Conservation (phyloP, 2,329 filamentous ascomycete genomes). For the Fusarium bulbicola region DNA sequence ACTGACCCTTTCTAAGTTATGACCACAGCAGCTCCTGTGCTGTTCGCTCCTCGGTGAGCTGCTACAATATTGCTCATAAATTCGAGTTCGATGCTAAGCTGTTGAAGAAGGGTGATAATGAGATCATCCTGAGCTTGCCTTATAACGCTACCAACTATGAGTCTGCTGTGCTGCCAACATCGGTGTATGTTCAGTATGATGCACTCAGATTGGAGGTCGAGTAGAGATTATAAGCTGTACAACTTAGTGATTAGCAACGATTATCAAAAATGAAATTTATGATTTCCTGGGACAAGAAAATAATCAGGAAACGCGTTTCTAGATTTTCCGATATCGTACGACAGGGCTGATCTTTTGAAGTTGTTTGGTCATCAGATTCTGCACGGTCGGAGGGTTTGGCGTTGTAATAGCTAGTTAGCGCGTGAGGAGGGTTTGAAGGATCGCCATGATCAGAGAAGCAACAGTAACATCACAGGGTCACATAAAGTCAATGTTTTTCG, state of each 20-base stretch:
- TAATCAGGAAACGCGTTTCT: not conserved
- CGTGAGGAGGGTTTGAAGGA: no score
- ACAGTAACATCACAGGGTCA: not conserved
- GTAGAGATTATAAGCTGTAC: slow-evolving; percentile 4
- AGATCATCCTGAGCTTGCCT: slow-evolving; percentile 66
- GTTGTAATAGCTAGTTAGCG: not conserved
- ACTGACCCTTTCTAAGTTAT: slow-evolving; percentile 26
- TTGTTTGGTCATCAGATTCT: not conserved
- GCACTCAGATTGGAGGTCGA: slow-evolving; percentile 67
- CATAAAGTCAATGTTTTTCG: slow-evolving; percentile 1
- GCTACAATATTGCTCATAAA: slow-evolving; percentile 69
- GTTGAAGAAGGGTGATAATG: slow-evolving; percentile 62
- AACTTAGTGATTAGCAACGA: not conserved
- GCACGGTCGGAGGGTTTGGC: slow-evolving; percentile 29
- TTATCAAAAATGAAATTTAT: not conserved
- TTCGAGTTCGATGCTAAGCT: slow-evolving; percentile 63
- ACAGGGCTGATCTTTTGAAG: not conserved
- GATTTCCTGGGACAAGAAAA: slow-evolving; percentile 3
- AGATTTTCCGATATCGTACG: slow-evolving; percentile 16
- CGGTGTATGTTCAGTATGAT: slow-evolving; percentile 72
- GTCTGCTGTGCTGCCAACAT: slow-evolving; percentile 62
- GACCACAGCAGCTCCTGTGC: slow-evolving; percentile 60
- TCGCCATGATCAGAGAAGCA: slow-evolving; percentile 4
- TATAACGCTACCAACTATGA: slow-evolving; percentile 68
- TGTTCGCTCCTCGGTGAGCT: slow-evolving; percentile 66